A percentile compares a stretch with the other conserved stretches of the same genome.
phyloP scores from a whole-genome alignment of 345 rosid genomes.

The Combretum micranthum region DNA sequence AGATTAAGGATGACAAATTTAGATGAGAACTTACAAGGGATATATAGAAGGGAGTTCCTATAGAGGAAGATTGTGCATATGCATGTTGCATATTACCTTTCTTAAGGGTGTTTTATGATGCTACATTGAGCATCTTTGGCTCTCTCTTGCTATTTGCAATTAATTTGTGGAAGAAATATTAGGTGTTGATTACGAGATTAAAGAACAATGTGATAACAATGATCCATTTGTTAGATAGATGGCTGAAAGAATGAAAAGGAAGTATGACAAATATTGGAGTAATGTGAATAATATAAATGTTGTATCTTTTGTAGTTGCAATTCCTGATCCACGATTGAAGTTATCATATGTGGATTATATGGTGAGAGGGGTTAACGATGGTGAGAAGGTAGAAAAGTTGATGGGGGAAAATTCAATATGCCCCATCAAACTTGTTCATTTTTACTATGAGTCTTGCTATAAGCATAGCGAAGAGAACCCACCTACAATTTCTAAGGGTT shows the following conservation, averaged over 20 bases:
- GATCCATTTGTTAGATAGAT: not conserved
- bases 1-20: not conserved
- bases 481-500: too few relatives aligned
- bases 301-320: not conserved
- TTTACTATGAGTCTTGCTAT: too few relatives aligned
- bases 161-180: too few relatives aligned
- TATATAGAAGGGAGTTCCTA: not conserved
- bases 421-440: too few relatives aligned
- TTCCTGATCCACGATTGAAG: conserved; percentile 9
- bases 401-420: too few relatives aligned
- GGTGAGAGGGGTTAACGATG: too few relatives aligned
- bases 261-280: conserved; percentile 12
- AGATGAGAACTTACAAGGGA: not conserved
- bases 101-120: too few relatives aligned
- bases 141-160: too few relatives aligned
- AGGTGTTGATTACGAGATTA: not conserved
- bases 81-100: conserved; percentile 5
- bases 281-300: not conserved
- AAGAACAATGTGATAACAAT: not conserved
- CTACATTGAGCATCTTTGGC: too few relatives aligned
- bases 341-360: too few relatives aligned
- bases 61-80: conserved; percentile 1
- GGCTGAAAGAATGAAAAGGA: conserved; percentile 5
- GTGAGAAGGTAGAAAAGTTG: too few relatives aligned
- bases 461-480: too few relatives aligned